These are phyloP conservation scores for Monilinia vaccinii-corymbosi DNA, from an alignment of 2,329 filamentous ascomycete genomes.

Conservation along the genomic window DNA sequence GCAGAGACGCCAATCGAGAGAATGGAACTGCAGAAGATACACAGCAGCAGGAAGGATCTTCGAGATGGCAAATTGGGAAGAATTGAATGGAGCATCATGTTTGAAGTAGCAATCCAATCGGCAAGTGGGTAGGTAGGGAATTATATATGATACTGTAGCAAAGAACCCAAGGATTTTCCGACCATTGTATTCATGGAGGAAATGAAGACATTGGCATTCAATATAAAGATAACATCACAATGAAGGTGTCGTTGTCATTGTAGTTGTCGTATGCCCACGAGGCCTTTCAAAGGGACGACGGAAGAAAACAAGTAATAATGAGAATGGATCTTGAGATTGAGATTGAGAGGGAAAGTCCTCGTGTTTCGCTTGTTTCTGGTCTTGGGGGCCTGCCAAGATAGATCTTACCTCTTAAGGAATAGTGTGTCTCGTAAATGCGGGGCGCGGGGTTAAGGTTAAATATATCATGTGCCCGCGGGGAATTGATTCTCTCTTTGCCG, in stretches of 20 bases:
- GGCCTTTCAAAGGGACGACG: not conserved
- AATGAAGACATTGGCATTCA: constrained; percentile 3
- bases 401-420: not conserved
- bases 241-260: not conserved
- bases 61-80: not conserved
- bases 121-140: too few relatives aligned
- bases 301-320: not conserved
- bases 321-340: too few relatives aligned
- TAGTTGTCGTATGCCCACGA: not conserved
- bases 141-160: too few relatives aligned
- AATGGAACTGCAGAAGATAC: not conserved
- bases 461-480: not conserved
- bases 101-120: not conserved
- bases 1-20: constrained; percentile 4
- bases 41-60: not conserved
- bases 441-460: not conserved
- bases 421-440: not conserved
- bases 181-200: not conserved
- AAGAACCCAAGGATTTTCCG: not conserved
- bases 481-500: not conserved
- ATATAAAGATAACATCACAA: not conserved
- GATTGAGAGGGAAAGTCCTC: too few relatives aligned
- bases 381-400: not conserved
- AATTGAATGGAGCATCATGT: not conserved
- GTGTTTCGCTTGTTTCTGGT: not conserved